These are phyloP conservation scores for Besnoitia besnoiti DNA, from an alignment of 169 alveolate genomes.

Conservation along the genomic window DNA sequence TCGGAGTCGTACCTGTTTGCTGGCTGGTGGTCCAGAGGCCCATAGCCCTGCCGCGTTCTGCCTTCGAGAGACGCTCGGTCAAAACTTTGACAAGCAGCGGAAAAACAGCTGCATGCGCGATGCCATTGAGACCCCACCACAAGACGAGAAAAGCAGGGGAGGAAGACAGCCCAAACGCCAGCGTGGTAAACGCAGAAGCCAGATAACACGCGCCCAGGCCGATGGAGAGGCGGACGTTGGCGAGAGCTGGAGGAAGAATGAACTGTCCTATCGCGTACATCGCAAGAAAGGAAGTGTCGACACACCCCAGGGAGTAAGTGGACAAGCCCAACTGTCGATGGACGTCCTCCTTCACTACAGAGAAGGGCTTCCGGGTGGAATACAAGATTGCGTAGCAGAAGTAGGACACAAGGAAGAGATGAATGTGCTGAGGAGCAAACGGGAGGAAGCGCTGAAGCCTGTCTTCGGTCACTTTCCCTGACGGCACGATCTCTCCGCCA, in stretches of 20 bases:
- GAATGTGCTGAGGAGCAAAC: not conserved
- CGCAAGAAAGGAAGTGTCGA: constrained; percentile 76
- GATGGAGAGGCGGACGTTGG: constrained; percentile 21
- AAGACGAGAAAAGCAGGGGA: not conserved
- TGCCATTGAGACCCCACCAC: constrained; percentile 69
- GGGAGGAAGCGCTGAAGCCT: constrained; percentile 1
- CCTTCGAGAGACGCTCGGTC: constrained; percentile 54
- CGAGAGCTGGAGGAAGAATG: constrained; percentile 69
- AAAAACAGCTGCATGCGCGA: constrained; percentile 73
- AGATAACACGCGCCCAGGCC: constrained; percentile 55
- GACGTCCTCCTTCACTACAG: constrained; percentile 73
- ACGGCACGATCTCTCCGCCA: not conserved
- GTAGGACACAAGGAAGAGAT: constrained; percentile 64
- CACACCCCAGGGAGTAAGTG: constrained; percentile 69
- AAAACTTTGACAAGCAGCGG: constrained; percentile 73
- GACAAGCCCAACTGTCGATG: constrained; percentile 61
- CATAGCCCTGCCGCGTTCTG: constrained; percentile 69
- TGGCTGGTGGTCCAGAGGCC: constrained; percentile 78
- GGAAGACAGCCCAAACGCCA: constrained; percentile 63
- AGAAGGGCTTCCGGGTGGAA: constrained; percentile 76
- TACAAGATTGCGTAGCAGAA: constrained; percentile 70
- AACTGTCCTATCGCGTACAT: constrained; percentile 76
- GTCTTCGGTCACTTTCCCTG: not conserved
- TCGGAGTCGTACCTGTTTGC: constrained; percentile 55
- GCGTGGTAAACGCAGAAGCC: constrained; percentile 61